Percentiles rank a stretch among this genome's conserved stretches.
Evolutionary conservation across 257 asterid genomes (phyloP).

Genomic region (Primulina tabacum): DNA sequence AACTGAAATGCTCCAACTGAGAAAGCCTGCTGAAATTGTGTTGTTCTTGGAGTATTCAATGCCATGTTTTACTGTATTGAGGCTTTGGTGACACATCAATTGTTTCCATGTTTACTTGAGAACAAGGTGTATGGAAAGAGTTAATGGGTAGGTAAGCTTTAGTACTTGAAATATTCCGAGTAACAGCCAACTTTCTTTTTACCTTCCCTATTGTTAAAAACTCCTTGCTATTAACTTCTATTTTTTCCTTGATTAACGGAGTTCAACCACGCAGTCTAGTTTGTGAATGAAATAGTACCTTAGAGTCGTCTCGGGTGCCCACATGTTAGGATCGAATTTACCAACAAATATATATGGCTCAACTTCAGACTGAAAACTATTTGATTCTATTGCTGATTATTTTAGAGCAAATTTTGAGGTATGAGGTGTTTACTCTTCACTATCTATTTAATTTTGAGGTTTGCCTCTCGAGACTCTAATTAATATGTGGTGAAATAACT

Average conservation of each 20-base stretch:
- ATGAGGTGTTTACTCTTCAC: too few species aligned
- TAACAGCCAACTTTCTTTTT: constrained; percentile 11
- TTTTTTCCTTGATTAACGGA: neutral
- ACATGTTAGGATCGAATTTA: too few species aligned
- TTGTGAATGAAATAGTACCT: neutral
- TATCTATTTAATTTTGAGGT: too few species aligned
- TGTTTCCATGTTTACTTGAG: constrained; percentile 21
- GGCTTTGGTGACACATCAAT: constrained; percentile 9
- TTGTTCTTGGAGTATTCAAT: constrained; percentile 18
- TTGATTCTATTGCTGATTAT: too few species aligned
- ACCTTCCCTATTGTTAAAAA: neutral
- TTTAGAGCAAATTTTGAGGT: too few species aligned
- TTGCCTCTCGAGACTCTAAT: too few species aligned
- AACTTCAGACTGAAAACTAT: too few species aligned
- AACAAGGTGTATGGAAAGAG: constrained; percentile 22
- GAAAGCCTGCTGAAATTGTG: constrained; percentile 41
- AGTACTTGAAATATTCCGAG: constrained; percentile 17
- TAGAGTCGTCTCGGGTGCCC: too few species aligned
- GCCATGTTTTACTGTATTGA: constrained; percentile 8
- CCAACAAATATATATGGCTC: too few species aligned
- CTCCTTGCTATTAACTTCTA: neutral
- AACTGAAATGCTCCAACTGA: constrained; percentile 37
- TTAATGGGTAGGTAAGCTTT: constrained; percentile 18
- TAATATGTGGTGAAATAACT: too few species aligned
- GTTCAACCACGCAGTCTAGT: neutral